Base-by-base conservation (phyloP, 495 filamentous ascomycete species). In the Talaromyces thailandensis region DNA sequence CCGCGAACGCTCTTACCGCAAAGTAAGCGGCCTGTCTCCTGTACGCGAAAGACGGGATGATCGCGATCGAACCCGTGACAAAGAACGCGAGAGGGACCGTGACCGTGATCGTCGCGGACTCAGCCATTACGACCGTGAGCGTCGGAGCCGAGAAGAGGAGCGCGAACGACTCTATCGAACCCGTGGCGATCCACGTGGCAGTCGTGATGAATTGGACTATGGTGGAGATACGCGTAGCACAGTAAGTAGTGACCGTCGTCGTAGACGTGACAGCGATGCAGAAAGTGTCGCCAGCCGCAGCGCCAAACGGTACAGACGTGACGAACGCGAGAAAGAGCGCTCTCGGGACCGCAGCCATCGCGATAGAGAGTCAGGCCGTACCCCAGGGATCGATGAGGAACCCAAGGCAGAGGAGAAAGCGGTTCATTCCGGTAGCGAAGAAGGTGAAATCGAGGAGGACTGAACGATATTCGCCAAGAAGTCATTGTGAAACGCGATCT, bases 371-470 rank as follows among this genome's bases (percentile, higher is more conserved):
- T 70, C 75, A 64, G 43, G n/a, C 4, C 84, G 76, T 65, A 84
- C 81, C 25, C 76, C 75, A 56, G 72, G 76, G 50, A 65, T 76
- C 29, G 68, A 68, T 43, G 65, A 67, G 25, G 69, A 77, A 24
- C 75, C 75, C 24, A 76, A 76, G 28, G 83, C 86, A 66, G 83
- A 91, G 63, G 88, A 93, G 62, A 79, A 83, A 63, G 82, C 82
- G 2, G 82, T 90, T 23, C 86, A 88, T 68, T 89, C 87, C 43
- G 94, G 95, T 35, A 98, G 94, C 67, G 94, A 98, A 75, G 94
- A 98, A 74, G 94, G 94, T 26, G 94, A 98, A 78, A 96, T 98
- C 66, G 94, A 96, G 70, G 94, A 97, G 76, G 92, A 95, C 65
- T 91, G 81, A 70, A n/a, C n/a, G 6, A 2, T 3, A 26, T 55